Base-by-base conservation (phyloP, 306 rosid species). In the Cotoneaster glaucophyllus region DNA sequence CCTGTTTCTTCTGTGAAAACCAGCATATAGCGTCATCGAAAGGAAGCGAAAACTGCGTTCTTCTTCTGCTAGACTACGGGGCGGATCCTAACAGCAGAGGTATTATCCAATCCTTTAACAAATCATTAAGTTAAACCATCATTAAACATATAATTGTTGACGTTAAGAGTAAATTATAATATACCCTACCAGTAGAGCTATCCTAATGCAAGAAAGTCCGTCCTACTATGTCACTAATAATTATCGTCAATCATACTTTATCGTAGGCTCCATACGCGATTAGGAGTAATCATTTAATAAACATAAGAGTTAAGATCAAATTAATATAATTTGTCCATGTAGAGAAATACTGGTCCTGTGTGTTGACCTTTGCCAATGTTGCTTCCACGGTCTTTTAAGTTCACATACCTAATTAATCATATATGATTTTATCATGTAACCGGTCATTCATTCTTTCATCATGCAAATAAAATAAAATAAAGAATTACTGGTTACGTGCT, bases 71-170 rank as follows among this genome's bases (percentile, higher is more conserved):
- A 45, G 96, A 95, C 77, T 84, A 78, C 74, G 91, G 86, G 19
- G 96, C 96, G 0, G 79, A 90, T 80, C 96, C 97, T 4, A 95
- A 95, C 69, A 54, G 84, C 61, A 90, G 78, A 95, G 99, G 99
- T 95, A 85, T 78, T 41, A 76, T 59, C 56, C 32, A 15, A 17
- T 0, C 44, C 73, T 64, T 65, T 10, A 37, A 15, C 28, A 64
- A 29, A 29, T 4, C 18, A 32, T 32, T 26, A 54, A 14, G 4
- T 28, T 50, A 29, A 52, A 21, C 64, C 29, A 32, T 13, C 15
- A 53, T 21, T 32, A 32, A 21, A 65, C 45, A 31, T 71, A 50
- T 48, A 48, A 45, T 0, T 50, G 54, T 71, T 52, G 29, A 70
- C 70, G 1, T 48, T 48, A 48, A 4, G 19, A 48, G 54, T 48